These are phyloP conservation scores for Tricholoma saponaceum DNA, from an alignment of 768 basidiomycete genomes.

Conservation along the genomic window DNA sequence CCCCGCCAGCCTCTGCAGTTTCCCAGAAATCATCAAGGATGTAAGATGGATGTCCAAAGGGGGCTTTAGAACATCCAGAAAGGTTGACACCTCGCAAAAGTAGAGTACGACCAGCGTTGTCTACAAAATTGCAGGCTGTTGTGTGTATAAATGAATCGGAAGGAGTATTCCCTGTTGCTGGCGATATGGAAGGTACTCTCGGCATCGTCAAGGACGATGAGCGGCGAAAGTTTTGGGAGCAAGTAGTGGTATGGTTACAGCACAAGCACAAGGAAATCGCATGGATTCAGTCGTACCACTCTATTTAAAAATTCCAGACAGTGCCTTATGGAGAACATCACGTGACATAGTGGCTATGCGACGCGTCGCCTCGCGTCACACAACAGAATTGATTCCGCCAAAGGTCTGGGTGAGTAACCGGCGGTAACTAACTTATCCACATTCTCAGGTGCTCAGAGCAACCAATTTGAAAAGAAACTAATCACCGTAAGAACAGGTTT, in stretches of 20 bases:
- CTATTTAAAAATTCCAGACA: background rate
- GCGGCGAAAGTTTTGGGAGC: background rate
- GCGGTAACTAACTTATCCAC: too few species aligned
- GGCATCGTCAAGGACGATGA: conserved; percentile 38
- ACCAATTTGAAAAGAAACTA: too few species aligned
- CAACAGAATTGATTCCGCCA: too few species aligned
- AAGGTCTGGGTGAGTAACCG: too few species aligned
- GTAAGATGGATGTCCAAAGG: conserved; percentile 64
- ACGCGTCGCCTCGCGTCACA: too few species aligned
- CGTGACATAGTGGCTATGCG: background rate
- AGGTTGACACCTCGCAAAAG: conserved; percentile 95
- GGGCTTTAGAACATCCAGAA: conserved; percentile 84
- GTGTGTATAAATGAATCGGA: conserved; percentile 61
- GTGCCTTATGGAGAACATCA: background rate
- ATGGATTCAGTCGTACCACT: conserved; percentile 1
- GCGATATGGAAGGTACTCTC: conserved; percentile 50
- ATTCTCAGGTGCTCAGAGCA: too few species aligned
- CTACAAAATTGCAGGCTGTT: conserved; percentile 64
- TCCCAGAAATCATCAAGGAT: conserved; percentile 80
- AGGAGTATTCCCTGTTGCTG: conserved; percentile 49
- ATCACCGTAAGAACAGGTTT: too few species aligned
- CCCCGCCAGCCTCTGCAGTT: conserved; percentile 60
- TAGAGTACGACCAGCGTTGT: conserved; percentile 68
- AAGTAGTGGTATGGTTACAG: background rate
- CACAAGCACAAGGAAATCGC: too few species aligned